phyloP scores from a whole-genome alignment of 2,329 filamentous ascomycete species.

The Fusarium miscanthi region DNA sequence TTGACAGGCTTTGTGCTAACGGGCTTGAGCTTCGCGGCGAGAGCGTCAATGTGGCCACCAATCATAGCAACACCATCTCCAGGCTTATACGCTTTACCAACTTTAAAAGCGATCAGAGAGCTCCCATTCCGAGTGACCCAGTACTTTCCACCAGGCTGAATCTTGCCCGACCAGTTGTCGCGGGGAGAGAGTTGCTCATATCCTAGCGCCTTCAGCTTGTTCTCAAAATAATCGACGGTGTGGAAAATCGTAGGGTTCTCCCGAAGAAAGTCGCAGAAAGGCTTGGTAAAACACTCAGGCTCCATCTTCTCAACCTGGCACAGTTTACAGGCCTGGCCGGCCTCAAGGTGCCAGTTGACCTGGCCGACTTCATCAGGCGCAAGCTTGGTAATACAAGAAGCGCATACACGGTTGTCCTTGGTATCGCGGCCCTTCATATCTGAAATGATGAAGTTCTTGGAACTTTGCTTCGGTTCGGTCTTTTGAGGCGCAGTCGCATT shows the following conservation, averaged over 20 bases:
- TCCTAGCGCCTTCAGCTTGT: constrained; percentile 76
- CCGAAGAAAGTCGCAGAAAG: constrained; percentile 88
- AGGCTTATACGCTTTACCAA: constrained; percentile 82
- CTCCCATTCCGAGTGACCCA: constrained; percentile 87
- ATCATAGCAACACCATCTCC: constrained; percentile 91
- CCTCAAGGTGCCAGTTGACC: constrained; percentile 48
- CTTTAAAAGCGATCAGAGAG: constrained; percentile 84
- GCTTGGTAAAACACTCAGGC: constrained; percentile 78
- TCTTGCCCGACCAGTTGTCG: constrained; percentile 77
- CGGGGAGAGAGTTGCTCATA: constrained; percentile 83
- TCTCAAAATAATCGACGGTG: constrained; percentile 81
- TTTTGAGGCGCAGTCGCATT: constrained; percentile 45
- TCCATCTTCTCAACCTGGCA: constrained; percentile 55
- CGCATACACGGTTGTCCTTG: constrained; percentile 53
- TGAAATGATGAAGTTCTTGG: constrained; percentile 61
- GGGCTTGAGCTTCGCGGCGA: constrained; percentile 92
- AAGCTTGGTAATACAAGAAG: constrained; percentile 53
- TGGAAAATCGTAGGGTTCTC: constrained; percentile 96
- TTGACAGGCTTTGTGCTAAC: constrained; percentile 85
- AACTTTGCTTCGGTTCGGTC: constrained; percentile 16
- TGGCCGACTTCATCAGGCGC: constrained; percentile 43
- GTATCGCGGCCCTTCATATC: constrained; percentile 53
- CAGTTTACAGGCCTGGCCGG: constrained; percentile 48
- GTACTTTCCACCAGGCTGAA: constrained; percentile 88
- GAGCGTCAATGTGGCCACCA: constrained; percentile 91